Evolutionary conservation across 352 stramenopile species (phyloP), one percentile per base, ranked within the genome.

Genomic region (Phytopythium litorale): DNA sequence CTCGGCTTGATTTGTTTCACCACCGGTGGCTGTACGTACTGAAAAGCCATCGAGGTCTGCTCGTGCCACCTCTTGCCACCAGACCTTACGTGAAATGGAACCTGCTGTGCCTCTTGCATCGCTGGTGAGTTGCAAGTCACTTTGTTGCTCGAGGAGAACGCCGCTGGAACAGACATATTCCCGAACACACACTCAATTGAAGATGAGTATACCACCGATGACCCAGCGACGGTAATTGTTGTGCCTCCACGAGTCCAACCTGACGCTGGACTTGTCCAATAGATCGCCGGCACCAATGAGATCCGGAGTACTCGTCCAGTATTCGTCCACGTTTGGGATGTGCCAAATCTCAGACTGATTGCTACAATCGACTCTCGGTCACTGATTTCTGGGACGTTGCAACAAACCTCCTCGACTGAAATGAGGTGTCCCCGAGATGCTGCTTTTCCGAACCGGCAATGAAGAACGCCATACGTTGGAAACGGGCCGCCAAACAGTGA

Each of bases 191-290:
- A 85, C 19, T 76, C 50, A 4, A 73, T 52, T 4, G 37, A 50
- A 16, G 62, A 11, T 1, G 56, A 70, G 53, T 65, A 75, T 0
- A 13, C 8, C 38, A 82, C 71, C 46, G 37, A 54, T 8, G 60
- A 70, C 19, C 68, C 76, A 55, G 71, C 43, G 1, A 82, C 66
- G 13, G 56, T 32, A 60, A 85, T 61, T 3, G 21, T 15, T 7
- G 68, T 75, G 19, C 69, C 69, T 11, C 76, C 71, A 19, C 66
- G 64, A 56, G 62, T 71, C 73, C 76, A 85, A 18, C 76, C 76
- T 0, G 68, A 62, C 7, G 43, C 13, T 8, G 76, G 76, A 5
- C 60, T 56, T 40, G 79, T 75, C 19, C 56, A 42, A 18, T 63
- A 60, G 12, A 79, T 55, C 13, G 18, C 54, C 23, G 76, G 64